Conservation (phyloP, 2,329 filamentous ascomycete species). For the Arthrobotrys musiformis region DNA sequence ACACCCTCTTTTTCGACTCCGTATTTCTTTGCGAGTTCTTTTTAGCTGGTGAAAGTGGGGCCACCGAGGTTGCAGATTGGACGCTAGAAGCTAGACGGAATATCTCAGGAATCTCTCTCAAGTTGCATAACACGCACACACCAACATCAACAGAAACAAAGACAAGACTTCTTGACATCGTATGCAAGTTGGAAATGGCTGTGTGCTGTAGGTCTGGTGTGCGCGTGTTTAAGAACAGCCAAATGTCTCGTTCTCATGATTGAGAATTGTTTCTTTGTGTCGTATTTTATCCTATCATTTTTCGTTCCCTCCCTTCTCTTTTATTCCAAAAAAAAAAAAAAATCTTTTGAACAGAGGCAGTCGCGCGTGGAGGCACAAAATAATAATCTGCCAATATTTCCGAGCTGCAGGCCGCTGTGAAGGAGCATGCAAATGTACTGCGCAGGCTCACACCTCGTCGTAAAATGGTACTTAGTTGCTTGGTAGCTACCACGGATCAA, state of each 20-base stretch:
- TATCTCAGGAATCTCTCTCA: constrained; percentile 54
- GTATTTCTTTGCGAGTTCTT: no score
- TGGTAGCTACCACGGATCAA: constrained; percentile 18
- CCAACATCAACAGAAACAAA: not conserved
- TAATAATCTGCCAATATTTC: constrained; percentile 1
- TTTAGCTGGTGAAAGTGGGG: constrained; percentile 29
- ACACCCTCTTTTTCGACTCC: not conserved
- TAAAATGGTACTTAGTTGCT: not conserved
- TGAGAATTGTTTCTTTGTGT: not conserved
- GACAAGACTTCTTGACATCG: not conserved
- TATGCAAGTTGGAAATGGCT: constrained; percentile 14
- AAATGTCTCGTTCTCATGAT: constrained; percentile 29
- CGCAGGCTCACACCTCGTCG: not conserved
- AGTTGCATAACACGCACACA: constrained; percentile 27
- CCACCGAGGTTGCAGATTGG: not conserved
- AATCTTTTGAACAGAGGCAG: not conserved
- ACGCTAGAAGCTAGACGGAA: constrained; percentile 54
- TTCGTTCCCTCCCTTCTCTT: not conserved
- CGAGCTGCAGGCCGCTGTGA: not conserved
- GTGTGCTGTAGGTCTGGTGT: no score
- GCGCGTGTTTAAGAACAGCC: constrained; percentile 7
- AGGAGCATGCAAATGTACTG: constrained; percentile 2
- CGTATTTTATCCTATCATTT: not conserved
- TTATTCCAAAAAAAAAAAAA: no score
- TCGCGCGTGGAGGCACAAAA: not conserved